These are phyloP conservation scores for Colletotrichum magnum DNA, from an alignment of 2,329 filamentous ascomycete species.

Conservation along the genomic window DNA sequence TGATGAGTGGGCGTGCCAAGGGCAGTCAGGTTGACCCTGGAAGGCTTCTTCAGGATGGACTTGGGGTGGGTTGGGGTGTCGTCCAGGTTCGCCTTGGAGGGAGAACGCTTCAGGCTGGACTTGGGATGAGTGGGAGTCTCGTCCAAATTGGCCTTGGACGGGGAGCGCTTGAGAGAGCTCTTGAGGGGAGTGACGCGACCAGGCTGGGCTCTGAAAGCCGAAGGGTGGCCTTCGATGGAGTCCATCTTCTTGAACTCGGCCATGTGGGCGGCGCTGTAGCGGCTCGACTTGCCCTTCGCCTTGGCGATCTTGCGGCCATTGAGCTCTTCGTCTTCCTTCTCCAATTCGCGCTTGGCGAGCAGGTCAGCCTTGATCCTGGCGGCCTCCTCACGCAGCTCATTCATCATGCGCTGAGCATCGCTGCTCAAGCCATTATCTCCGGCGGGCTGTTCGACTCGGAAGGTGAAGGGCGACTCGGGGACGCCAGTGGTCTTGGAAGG, in stretches of 20 bases:
- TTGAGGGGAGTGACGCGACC: conserved; percentile 66
- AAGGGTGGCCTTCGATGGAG: conserved; percentile 90
- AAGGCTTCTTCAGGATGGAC: conserved; percentile 63
- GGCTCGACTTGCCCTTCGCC: conserved; percentile 81
- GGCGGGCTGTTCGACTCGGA: conserved; percentile 69
- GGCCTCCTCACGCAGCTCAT: conserved; percentile 73
- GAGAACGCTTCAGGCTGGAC: conserved; percentile 50
- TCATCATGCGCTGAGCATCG: conserved; percentile 73
- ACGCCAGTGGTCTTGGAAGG: conserved; percentile 71
- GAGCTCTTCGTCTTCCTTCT: conserved; percentile 60
- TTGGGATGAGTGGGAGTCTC: conserved; percentile 52
- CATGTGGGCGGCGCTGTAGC: conserved; percentile 90
- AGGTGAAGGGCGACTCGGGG: conserved; percentile 75
- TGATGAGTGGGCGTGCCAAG: conserved; percentile 43
- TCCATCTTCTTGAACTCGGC: conserved; percentile 97
- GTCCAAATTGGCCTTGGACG: conserved; percentile 62
- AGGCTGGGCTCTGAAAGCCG: conserved; percentile 76
- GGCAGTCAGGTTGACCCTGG: conserved; percentile 48
- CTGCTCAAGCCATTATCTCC: conserved; percentile 70
- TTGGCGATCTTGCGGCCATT: conserved; percentile 80
- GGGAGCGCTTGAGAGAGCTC: conserved; percentile 55
- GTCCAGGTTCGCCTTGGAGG: conserved; percentile 51
- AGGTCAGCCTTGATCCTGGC: conserved; percentile 44
- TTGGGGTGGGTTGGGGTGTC: conserved; percentile 44
- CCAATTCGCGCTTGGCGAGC: conserved; percentile 68